Conservation (phyloP, 306 rosid species). For the Cyamopsis tetragonoloba region DNA sequence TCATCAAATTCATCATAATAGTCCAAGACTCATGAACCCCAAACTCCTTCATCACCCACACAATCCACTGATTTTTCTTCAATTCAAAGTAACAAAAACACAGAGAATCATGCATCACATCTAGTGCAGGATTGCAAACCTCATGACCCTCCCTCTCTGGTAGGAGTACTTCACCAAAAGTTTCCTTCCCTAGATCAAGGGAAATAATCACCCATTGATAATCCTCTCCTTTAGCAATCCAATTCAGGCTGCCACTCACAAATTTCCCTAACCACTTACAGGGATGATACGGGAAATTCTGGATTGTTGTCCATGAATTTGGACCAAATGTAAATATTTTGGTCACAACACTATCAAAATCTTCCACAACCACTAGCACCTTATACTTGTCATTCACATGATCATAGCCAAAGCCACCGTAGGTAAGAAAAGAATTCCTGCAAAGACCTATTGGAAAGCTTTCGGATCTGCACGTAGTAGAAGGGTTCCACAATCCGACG, state of each 20-base stretch:
- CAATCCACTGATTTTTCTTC: background rate
- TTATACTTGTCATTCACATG: conserved; percentile 20
- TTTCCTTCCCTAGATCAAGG: conserved; percentile 13
- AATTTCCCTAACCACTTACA: background rate
- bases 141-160: background rate
- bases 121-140: background rate
- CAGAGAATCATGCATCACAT: background rate
- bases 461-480: background rate
- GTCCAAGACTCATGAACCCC: conserved; percentile 14
- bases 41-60: conserved; percentile 23
- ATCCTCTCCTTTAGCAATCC: background rate
- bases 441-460: background rate
- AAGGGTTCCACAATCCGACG: conserved; percentile 25
- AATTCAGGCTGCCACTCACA: conserved; percentile 14
- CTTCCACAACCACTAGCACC: background rate
- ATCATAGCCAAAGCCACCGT: conserved; percentile 25
- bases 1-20: conserved; percentile 1
- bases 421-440: fast-evolving
- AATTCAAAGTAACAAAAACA: background rate
- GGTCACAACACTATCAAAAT: background rate
- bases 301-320: background rate
- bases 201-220: background rate
- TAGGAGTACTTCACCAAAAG: background rate
- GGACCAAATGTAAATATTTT: conserved; percentile 15
- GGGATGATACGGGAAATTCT: background rate